Percentiles rank a stretch among this genome's conserved stretches.
These are phyloP conservation scores for Boechera stricta DNA, from an alignment of 345 rosid genomes.

Conservation along the genomic window DNA sequence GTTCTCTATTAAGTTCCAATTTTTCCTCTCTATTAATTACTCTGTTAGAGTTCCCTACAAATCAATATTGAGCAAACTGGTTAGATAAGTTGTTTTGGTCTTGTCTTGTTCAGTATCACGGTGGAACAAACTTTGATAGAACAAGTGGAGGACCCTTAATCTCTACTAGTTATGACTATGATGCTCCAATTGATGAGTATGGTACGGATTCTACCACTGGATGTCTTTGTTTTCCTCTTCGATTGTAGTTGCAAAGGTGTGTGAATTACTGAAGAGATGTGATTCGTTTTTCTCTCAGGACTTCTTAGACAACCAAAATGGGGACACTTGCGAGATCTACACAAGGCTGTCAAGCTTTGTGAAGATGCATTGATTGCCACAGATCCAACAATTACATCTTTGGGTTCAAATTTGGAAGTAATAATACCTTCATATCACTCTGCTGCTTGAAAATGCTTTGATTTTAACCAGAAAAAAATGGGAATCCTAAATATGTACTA, in stretches of 20 bases:
- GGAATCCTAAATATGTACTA: neutral
- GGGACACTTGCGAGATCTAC: constrained; percentile 92
- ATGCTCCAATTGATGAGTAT: constrained; percentile 97
- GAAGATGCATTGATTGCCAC: constrained; percentile 73
- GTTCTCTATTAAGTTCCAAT: neutral
- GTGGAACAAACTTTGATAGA: constrained; percentile 93
- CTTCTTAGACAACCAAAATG: constrained; percentile 89
- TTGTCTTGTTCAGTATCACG: constrained; percentile 70
- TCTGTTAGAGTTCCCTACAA: constrained; percentile 12
- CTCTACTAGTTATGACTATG: constrained; percentile 92
- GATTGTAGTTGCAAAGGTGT: neutral
- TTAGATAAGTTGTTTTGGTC: constrained; percentile 32
- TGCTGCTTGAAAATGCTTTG: neutral
- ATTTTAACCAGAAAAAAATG: neutral
- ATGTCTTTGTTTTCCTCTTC: neutral
- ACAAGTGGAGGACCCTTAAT: constrained; percentile 91
- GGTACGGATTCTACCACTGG: constrained; percentile 52
- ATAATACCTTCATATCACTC: neutral
- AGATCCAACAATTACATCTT: constrained; percentile 72
- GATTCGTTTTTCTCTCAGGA: constrained; percentile 52
- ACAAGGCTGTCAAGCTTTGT: constrained; percentile 90
- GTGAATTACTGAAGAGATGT: neutral
- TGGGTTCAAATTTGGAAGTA: constrained; percentile 87
- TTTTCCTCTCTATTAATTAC: neutral
- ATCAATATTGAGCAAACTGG: neutral